A percentile compares a stretch with the other conserved stretches of the same genome.
Conservation (phyloP, 495 filamentous ascomycete genomes). For the Parachaetomium inaequale region DNA sequence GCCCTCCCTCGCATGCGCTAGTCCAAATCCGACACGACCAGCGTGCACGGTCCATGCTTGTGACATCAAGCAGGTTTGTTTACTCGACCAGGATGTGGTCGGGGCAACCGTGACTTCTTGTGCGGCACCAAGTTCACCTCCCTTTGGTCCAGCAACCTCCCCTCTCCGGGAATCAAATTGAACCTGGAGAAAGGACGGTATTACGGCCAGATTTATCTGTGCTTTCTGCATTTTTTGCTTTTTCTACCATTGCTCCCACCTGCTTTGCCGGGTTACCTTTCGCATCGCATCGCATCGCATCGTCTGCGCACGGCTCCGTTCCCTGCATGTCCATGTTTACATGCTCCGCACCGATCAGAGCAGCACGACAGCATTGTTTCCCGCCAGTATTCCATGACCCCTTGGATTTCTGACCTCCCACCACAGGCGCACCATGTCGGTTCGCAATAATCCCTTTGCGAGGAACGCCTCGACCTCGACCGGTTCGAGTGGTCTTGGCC, state of each 20-base stretch:
- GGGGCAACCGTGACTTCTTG: constrained; percentile 25
- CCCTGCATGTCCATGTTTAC: constrained; percentile 26
- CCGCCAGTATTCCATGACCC: constrained; percentile 23
- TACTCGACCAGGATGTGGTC: constrained; percentile 25
- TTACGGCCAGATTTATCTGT: neutral
- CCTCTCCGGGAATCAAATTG: constrained; percentile 1
- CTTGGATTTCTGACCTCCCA: constrained; percentile 5
- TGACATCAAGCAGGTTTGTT: constrained; percentile 27
- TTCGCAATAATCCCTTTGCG: constrained; percentile 74
- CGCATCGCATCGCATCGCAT: neutral
- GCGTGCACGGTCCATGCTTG: neutral
- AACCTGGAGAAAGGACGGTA: neutral
- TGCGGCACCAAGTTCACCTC: neutral
- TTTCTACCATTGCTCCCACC: neutral
- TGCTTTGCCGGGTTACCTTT: too few relatives aligned
- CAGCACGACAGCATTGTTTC: constrained; percentile 14
- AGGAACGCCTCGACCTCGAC: constrained; percentile 59
- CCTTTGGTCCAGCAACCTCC: neutral
- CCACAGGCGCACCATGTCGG: constrained; percentile 37
- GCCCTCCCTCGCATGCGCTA: neutral
- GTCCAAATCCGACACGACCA: neutral
- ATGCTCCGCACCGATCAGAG: constrained; percentile 8
- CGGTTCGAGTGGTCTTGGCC: constrained; percentile 48
- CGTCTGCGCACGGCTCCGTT: neutral
- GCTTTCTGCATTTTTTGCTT: constrained; percentile 5